Percentiles rank a stretch among this genome's conserved stretches.
These are phyloP conservation scores for Anaeromyces robustus DNA, from an alignment of 192 early-diverging fungal species.

Conservation along the genomic window DNA sequence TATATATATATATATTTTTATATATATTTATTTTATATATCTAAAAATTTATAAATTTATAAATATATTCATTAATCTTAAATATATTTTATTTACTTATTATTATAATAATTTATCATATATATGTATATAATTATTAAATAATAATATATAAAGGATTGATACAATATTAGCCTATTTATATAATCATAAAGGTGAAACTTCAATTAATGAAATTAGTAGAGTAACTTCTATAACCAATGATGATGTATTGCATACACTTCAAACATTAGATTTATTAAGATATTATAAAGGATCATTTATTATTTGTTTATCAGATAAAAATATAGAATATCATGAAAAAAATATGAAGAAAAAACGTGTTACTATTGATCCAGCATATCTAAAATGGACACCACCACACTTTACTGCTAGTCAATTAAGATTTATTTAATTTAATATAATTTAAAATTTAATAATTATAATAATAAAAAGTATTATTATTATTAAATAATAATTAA, in stretches of 20 bases:
- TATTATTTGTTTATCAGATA: constrained; percentile 74
- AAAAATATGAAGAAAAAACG: constrained; percentile 45
- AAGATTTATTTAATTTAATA: constrained; percentile 13
- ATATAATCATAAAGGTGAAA: constrained; percentile 35
- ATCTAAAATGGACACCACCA: constrained; percentile 35
- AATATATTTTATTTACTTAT: too few relatives aligned
- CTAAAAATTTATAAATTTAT: too few relatives aligned
- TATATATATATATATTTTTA: too few relatives aligned
- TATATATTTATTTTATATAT: too few relatives aligned
- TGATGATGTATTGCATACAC: constrained; percentile 74
- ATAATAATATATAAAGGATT: neutral
- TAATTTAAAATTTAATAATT: too few relatives aligned
- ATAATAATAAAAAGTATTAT: too few relatives aligned
- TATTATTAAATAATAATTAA: too few relatives aligned
- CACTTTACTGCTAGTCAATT: constrained; percentile 29
- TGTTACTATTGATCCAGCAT: constrained; percentile 61
- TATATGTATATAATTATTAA: too few relatives aligned
- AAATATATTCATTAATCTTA: too few relatives aligned
- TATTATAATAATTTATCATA: too few relatives aligned
- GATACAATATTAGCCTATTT: neutral
- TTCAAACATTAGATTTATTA: constrained; percentile 74
- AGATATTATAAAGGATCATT: constrained; percentile 83
- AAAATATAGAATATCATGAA: constrained; percentile 65
- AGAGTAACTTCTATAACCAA: constrained; percentile 69
- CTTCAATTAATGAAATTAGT: constrained; percentile 80